Conservation (phyloP, 352 stramenopile species). For the Phytophthora meadii region DNA sequence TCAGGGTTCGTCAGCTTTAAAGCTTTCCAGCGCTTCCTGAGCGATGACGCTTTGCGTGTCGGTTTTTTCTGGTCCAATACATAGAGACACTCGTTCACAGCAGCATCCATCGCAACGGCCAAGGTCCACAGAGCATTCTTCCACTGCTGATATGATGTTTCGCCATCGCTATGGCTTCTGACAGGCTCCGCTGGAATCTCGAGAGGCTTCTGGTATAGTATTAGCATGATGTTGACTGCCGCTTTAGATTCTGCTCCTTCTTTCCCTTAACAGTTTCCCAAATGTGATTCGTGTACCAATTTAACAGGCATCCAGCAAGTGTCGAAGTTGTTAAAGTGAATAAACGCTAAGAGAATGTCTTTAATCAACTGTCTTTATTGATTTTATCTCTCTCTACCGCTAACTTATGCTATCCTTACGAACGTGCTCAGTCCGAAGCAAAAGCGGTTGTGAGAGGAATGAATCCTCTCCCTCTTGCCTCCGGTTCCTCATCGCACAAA, state of each 20-base stretch:
- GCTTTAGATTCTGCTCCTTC: slow-evolving; percentile 2
- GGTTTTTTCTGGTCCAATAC: not conserved
- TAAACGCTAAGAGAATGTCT: no score
- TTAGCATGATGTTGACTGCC: not conserved
- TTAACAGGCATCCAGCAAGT: slow-evolving; percentile 2
- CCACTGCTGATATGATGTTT: not conserved
- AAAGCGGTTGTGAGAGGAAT: no score
- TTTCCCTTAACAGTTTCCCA: slow-evolving; percentile 16
- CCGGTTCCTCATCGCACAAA: no score
- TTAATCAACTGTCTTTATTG: no score
- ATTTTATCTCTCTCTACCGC: no score
- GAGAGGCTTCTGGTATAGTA: not conserved
- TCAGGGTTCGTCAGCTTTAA: no score
- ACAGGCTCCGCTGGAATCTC: not conserved
- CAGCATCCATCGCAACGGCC: not conserved
- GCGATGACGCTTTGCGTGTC: not conserved
- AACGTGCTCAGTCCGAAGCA: no score
- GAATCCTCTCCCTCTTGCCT: no score
- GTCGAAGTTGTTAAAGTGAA: not conserved
- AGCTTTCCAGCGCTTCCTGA: not conserved
- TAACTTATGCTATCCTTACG: no score
- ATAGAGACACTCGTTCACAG: not conserved
- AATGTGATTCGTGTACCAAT: slow-evolving; percentile 14
- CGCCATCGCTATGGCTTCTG: not conserved
- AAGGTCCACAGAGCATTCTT: not conserved